Evolutionary conservation across 805 yeast genomes (phyloP), one percentile per base, ranked within the genome.

Genomic region (Kluyveromyces wickerhamii): DNA sequence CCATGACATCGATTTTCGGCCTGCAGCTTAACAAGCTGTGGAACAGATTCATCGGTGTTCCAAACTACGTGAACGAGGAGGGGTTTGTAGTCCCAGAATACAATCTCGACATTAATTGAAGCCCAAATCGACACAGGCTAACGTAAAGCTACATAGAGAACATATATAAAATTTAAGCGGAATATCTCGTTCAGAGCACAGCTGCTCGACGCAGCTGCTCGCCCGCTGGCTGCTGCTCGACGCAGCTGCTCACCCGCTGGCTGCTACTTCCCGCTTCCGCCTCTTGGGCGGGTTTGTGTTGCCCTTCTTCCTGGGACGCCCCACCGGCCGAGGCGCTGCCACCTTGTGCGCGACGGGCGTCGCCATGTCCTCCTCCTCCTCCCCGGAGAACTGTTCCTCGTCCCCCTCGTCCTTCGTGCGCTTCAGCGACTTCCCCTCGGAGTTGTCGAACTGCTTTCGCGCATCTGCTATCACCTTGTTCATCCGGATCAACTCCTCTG

Each of bases 21-120:
- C 61, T 67, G 36, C 65, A 75, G 40, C 29, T 72, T 23, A 70
- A 69, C 38, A 62, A 66, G 25, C 67, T 72, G 54, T 89, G 96
- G 96, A 77, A 80, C 49, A 54, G 54, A 23, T 82, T 85, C 51
- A 67, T 85, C 37, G 95, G 94, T n/a, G 69, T 55, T 18, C 40
- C 67, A 14, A 54, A 57, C 27, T 45, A 49, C 32, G 35, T 51
- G 11, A 44, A 32, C 16, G 59, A 55, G 30, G 49, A 39, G 19
- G 51, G 43, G 11, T 19, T 20, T 36, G 19, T 9, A 19, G 22
- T 35, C 58, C 57, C 29, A 53, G 52, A 25, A 52, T 60, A 39
- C 50, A n/a, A n/a, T n/a, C n/a, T n/a, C n/a, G n/a, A n/a, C n/a
- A n/a, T n/a, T n/a, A n/a, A n/a, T n/a, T n/a, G n/a, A n/a, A n/a